Evolutionary conservation across 2,329 filamentous ascomycete species (phyloP).

Genomic region (Sporothrix protearum): DNA sequence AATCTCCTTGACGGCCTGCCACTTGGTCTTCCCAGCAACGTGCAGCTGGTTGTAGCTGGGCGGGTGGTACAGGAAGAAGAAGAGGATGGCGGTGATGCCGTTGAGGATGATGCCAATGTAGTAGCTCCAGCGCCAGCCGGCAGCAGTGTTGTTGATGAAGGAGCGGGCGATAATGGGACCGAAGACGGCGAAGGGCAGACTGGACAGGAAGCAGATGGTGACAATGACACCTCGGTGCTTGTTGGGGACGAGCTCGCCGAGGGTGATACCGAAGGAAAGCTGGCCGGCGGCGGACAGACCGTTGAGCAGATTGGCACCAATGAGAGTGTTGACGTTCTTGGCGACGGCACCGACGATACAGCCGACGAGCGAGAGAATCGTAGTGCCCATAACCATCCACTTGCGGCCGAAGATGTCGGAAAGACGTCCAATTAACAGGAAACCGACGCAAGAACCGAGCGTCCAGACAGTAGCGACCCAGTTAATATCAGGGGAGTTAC

Average conservation of each 20-base stretch:
- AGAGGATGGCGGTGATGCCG: slow-evolving; percentile 40
- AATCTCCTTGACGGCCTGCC: slow-evolving; percentile 42
- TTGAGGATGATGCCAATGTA: slow-evolving; percentile 47
- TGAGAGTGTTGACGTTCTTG: slow-evolving; percentile 37
- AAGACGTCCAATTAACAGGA: slow-evolving; percentile 42
- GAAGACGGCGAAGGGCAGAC: slow-evolving; percentile 42
- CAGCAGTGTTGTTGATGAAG: slow-evolving; percentile 42
- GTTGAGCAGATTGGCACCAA: slow-evolving; percentile 39
- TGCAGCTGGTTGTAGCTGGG: slow-evolving; percentile 45
- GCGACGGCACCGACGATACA: slow-evolving; percentile 39
- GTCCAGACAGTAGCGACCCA: slow-evolving; percentile 40
- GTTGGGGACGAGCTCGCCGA: slow-evolving; percentile 45
- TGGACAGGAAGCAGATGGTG: slow-evolving; percentile 40
- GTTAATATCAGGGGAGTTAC: slow-evolving; percentile 34
- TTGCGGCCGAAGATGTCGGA: slow-evolving; percentile 44
- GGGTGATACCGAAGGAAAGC: slow-evolving; percentile 42
- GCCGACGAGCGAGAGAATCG: slow-evolving; percentile 38
- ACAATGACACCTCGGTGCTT: slow-evolving; percentile 39
- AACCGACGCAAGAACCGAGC: slow-evolving; percentile 40
- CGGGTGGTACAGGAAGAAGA: slow-evolving; percentile 46
- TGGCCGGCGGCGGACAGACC: slow-evolving; percentile 42
- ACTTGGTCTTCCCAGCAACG: slow-evolving; percentile 36
- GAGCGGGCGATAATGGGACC: slow-evolving; percentile 47
- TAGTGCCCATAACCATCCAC: slow-evolving; percentile 40
- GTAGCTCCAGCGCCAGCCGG: slow-evolving; percentile 49